phyloP scores from a whole-genome alignment of 768 basidiomycete genomes.

The Pisolithus sp. region DNA sequence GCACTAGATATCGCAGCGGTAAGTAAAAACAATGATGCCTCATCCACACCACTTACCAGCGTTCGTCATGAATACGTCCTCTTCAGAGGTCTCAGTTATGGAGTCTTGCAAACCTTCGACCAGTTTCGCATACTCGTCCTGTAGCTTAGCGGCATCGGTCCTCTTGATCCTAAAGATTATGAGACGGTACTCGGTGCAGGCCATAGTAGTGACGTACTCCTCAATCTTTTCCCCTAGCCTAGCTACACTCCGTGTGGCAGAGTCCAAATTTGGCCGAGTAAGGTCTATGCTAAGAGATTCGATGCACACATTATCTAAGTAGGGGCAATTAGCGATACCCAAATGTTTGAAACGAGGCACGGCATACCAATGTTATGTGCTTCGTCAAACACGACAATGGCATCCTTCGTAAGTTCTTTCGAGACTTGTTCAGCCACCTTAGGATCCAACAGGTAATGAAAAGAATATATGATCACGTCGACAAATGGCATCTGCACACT shows the following conservation, averaged over 20 bases:
- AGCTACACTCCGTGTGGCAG: constrained; percentile 80
- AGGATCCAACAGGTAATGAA: constrained; percentile 96
- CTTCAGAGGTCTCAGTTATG: constrained; percentile 46
- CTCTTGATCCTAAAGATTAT: constrained; percentile 68
- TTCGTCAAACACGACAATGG: constrained; percentile 98
- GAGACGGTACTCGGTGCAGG: constrained; percentile 3
- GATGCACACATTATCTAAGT: constrained; percentile 92
- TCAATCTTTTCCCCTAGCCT: constrained; percentile 90
- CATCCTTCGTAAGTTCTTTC: constrained; percentile 94
- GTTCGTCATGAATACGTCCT: constrained; percentile 84
- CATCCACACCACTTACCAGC: constrained; percentile 50
- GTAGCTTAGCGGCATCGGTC: constrained; percentile 88
- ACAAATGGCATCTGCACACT: constrained; percentile 83
- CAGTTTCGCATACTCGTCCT: constrained; percentile 93
- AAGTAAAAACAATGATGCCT: neutral
- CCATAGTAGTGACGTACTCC: constrained; percentile 52
- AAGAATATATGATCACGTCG: constrained; percentile 96
- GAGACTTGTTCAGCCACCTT: constrained; percentile 99
- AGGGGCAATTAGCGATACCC: neutral
- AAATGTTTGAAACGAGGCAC: neutral
- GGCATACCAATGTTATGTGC: constrained; percentile 93
- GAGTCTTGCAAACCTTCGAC: constrained; percentile 91
- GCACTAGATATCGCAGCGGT: constrained; percentile 38
- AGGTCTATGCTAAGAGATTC: constrained; percentile 97
- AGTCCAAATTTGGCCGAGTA: constrained; percentile 95